Evolutionary conservation across 768 basidiomycete species (phyloP), one percentile per base, ranked within the genome.

Genomic region (Paxillus involutus): DNA sequence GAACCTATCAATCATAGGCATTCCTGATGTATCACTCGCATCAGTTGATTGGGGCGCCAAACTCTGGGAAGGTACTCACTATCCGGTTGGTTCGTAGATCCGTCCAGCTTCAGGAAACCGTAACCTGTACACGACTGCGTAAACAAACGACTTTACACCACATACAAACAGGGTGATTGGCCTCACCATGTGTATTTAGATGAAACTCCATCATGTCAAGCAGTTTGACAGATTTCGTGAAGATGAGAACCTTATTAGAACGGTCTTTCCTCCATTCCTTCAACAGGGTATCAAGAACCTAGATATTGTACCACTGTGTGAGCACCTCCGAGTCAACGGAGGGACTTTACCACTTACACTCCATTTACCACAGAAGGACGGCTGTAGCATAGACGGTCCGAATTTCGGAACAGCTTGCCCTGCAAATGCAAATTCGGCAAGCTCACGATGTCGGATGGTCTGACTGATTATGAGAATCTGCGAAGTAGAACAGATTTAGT

Each of bases 141-240:
- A 17, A 56, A 46, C 40, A 36, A 33, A 47, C 13, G 11, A 9
- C 19, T n/a, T 10, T 8, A 6, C 21, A 24, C 6, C 7, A 19
- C 32, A 24, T 44, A 33, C 16, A 19, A n/a, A 17, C 24, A 11
- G 54, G 19, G 30, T 40, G 8, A 49, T 35, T 52, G 44, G 9
- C 62, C 75, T 45, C 41, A 88, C 89, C 71, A 65, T 73, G 73
- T 10, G 71, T 73, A n/a, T 74, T 75, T 12, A 94, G 78, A 67
- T 91, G 88, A 61, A 83, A 88, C 35, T 88, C 82, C 26, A 97
- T 71, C 85, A 94, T 92, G 16, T 89, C 87, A 12, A 98, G 76
- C 24, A 98, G 73, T 67, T 94, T 93, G 51, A 95, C 91, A 1
- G 91, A 89, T 67, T 94, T 94, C 3, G 94, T 94, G 71, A 98